Percentiles rank a stretch among this genome's conserved stretches.
Evolutionary conservation across 495 filamentous ascomycete genomes (phyloP).

Genomic region (Articulospora tetracladia): DNA sequence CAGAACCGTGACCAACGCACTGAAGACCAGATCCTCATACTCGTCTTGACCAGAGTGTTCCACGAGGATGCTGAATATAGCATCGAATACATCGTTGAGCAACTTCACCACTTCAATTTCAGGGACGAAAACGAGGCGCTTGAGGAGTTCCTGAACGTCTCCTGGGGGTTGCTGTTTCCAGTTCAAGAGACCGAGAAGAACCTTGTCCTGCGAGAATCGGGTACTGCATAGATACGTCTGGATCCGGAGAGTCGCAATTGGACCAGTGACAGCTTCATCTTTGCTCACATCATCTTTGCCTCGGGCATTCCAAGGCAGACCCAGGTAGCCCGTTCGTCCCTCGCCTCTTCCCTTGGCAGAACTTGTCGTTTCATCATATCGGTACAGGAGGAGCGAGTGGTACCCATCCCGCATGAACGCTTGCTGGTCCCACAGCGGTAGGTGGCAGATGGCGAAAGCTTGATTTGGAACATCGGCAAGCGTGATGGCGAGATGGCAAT

Average conservation of each 20-base stretch:
- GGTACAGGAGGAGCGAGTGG: conserved; percentile 79
- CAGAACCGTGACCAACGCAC: conserved; percentile 81
- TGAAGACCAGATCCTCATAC: conserved; percentile 89
- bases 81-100: conserved; percentile 83
- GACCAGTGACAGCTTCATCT: conserved; percentile 71
- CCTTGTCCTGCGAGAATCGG: conserved; percentile 88
- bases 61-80: conserved; percentile 85
- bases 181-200: conserved; percentile 75
- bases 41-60: conserved; percentile 87
- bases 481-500: conserved; percentile 84
- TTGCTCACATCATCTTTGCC: conserved; percentile 61
- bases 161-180: conserved; percentile 75
- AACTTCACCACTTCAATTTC: conserved; percentile 98
- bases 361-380: conserved; percentile 82
- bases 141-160: conserved; percentile 68
- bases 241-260: conserved; percentile 68
- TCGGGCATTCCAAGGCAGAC: conserved; percentile 70
- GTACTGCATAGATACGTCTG: conserved; percentile 95
- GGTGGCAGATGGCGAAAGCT: conserved; percentile 85
- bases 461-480: conserved; percentile 78
- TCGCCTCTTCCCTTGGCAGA: conserved; percentile 37
- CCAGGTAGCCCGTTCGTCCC: conserved; percentile 73
- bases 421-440: conserved; percentile 90
- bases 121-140: conserved; percentile 84
- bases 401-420: conserved; percentile 87